Evolutionary conservation across 345 rosid genomes (phyloP).

Genomic region (Salix viminalis): DNA sequence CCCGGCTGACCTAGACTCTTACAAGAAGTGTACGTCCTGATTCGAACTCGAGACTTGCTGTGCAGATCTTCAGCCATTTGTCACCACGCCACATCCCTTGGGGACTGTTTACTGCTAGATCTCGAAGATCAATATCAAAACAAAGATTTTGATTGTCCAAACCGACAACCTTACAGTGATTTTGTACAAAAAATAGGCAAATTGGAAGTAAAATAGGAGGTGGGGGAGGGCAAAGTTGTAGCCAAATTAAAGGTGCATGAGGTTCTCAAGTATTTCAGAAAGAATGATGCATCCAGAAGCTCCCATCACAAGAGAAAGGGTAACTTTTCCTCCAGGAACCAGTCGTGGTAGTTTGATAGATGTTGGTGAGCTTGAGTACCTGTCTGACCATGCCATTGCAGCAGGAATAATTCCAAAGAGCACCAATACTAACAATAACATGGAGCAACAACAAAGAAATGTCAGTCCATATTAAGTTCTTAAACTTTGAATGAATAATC

Average conservation of each 20-base stretch:
- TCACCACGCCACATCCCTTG: too few species aligned
- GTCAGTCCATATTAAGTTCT: background rate
- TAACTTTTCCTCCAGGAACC: slow-evolving; percentile 72
- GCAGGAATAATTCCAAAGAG: slow-evolving; percentile 85
- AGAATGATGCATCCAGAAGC: slow-evolving; percentile 57
- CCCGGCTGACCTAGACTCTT: too few species aligned
- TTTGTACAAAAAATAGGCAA: background rate
- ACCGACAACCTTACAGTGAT: background rate
- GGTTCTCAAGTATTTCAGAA: slow-evolving; percentile 47
- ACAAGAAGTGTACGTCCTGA: too few species aligned
- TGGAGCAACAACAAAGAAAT: background rate
- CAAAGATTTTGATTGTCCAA: background rate
- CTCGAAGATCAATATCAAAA: too few species aligned
- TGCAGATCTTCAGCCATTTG: too few species aligned
- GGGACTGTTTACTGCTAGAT: too few species aligned
- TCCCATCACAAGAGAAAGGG: slow-evolving; percentile 56
- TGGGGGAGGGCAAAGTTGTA: background rate
- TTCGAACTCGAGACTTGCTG: too few species aligned
- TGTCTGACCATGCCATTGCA: slow-evolving; percentile 93
- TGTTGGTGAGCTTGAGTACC: slow-evolving; percentile 45
- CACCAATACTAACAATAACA: slow-evolving; percentile 47
- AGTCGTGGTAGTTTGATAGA: slow-evolving; percentile 34
- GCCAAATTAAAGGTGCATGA: background rate
- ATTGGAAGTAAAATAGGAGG: background rate
- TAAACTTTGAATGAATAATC: background rate